Percentiles rank a stretch among this genome's conserved stretches.
Conservation (phyloP, 129 eudicot genomes). For the Kitagawia praeruptora region DNA sequence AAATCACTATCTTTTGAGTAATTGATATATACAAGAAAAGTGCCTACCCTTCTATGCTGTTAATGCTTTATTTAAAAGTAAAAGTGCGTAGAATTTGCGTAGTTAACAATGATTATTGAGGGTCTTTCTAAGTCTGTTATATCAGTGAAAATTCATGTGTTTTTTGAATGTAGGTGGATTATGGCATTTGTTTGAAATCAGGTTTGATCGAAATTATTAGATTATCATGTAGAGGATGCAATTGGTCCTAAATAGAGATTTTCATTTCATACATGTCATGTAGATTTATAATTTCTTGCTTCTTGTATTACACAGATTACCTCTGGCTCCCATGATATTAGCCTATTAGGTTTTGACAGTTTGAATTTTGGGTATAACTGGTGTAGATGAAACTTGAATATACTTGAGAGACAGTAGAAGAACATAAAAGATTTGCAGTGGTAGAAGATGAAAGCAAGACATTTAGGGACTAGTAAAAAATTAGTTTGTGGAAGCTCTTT, state of each 20-base stretch:
- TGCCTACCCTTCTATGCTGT: background rate
- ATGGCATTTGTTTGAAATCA: no score
- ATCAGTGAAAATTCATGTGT: no score
- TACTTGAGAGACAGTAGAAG: background rate
- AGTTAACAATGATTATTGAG: no score
- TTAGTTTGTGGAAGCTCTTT: background rate
- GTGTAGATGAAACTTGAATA: background rate
- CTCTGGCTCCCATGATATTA: background rate
- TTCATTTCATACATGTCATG: background rate
- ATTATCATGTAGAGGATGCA: no score
- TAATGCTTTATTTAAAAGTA: no score
- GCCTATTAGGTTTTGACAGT: background rate
- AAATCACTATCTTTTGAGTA: background rate
- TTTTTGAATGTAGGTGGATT: no score
- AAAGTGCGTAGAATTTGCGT: no score
- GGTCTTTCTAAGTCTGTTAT: no score
- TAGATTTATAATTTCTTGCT: no score
- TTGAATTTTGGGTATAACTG: background rate
- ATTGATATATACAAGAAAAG: no score
- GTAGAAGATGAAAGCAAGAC: background rate
- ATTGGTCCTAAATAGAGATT: no score
- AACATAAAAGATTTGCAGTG: background rate
- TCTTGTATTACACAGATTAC: background rate
- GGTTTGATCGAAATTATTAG: no score
- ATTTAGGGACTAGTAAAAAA: background rate